Evolutionary conservation across 768 basidiomycete species (phyloP).

Genomic region (Obba rivulosa): DNA sequence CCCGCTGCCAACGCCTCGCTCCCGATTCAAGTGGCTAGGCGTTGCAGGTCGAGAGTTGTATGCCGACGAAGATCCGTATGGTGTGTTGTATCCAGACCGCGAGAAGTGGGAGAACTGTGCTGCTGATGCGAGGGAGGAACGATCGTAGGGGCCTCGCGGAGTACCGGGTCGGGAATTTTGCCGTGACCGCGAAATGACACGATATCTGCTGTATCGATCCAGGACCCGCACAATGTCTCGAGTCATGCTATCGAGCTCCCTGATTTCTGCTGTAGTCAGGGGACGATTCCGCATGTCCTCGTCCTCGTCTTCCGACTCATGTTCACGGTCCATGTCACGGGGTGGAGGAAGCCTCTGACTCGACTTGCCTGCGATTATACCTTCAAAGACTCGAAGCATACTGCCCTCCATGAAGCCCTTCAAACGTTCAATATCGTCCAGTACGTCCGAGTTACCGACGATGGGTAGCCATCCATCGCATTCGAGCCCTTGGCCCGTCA

Average conservation of each 20-base stretch:
- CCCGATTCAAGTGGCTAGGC: slow-evolving; percentile 40
- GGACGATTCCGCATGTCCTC: slow-evolving; percentile 42
- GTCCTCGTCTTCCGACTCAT: slow-evolving; percentile 58
- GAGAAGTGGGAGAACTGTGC: slow-evolving; percentile 30
- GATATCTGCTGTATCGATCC: slow-evolving; percentile 65
- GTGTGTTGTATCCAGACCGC: slow-evolving; percentile 58
- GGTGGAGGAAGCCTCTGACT: slow-evolving; percentile 31
- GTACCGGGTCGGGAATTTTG: slow-evolving; percentile 64
- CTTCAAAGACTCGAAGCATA: slow-evolving; percentile 88
- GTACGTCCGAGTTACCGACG: slow-evolving; percentile 60
- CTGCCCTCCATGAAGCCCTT: slow-evolving; percentile 77
- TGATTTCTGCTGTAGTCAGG: slow-evolving; percentile 62
- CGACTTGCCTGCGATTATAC: slow-evolving; percentile 47
- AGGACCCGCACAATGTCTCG: slow-evolving; percentile 70
- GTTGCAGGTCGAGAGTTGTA: slow-evolving; percentile 59
- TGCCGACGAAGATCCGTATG: slow-evolving; percentile 36
- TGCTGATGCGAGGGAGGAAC: slow-evolving; percentile 36
- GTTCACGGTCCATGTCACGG: slow-evolving; percentile 36
- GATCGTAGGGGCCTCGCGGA: slow-evolving; percentile 37
- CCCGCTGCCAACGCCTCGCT: too few relatives aligned
- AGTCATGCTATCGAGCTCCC: slow-evolving; percentile 71
- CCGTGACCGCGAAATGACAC: slow-evolving; percentile 49
- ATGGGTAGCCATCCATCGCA: slow-evolving; percentile 92
- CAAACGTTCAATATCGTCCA: slow-evolving; percentile 81
- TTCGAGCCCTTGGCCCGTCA: slow-evolving; percentile 67